Evolutionary conservation across 345 rosid species (phyloP), one percentile per base, ranked within the genome.

Genomic region (Crucihimalaya himalaica): DNA sequence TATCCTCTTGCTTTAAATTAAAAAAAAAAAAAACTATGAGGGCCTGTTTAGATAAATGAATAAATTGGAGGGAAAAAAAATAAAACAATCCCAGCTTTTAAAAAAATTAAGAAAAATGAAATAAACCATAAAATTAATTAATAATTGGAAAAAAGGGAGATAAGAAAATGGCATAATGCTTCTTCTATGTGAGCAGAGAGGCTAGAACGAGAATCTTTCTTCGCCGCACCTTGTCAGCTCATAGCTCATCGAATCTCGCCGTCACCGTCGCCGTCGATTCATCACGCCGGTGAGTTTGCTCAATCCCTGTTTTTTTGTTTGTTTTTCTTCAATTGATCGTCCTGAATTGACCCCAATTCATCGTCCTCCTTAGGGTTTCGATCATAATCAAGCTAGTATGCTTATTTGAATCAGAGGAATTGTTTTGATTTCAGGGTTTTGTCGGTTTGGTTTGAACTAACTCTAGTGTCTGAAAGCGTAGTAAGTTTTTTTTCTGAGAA

Each of bases 301-400:
- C 57, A 16, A 13, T 40, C 23, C 48, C 6, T 58, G 3, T n/a
- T n/a, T n/a, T n/a, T n/a, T n/a, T n/a, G n/a, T n/a, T n/a, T n/a
- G n/a, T n/a, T n/a, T n/a, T n/a, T n/a, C n/a, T n/a, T n/a, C n/a
- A n/a, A 9, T 18, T 28, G 18, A 29, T 51, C 56, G 8, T 8
- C 48, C 6, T 58, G 3, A 61, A 42, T 59, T 74, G 43, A 19
- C 27, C 35, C 10, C 56, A 25, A 46, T 57, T 8, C 25, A 47
- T 25, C 45, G 35, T 56, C n/a, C 10, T 39, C 14, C 3, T 63
- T 76, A 76, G 75, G 80, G 80, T 70, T 76, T 76, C 61, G 71
- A 62, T 76, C 71, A 15, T 3, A 4, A 27, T 35, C 61, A n/a
- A 76, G 42, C 58, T 54, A 32, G 34, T n/a, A 0, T 62, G 60